phyloP scores from a whole-genome alignment of 306 rosid genomes.

The Cucurbita argyrosperma region DNA sequence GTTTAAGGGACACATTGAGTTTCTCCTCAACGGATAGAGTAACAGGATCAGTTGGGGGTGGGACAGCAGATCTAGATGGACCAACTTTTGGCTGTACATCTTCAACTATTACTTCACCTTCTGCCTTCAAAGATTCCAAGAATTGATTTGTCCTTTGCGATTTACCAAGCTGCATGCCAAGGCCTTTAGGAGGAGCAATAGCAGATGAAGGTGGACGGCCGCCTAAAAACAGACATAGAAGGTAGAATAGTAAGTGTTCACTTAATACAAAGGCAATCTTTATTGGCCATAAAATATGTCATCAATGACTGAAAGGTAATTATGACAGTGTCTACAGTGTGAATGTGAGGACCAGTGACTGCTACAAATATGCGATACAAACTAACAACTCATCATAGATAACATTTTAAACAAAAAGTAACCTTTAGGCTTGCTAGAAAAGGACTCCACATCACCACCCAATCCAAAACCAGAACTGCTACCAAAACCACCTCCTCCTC shows the following conservation, averaged over 20 bases:
- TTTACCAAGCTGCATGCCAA: conserved; percentile 96
- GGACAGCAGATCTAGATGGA: conserved; percentile 52
- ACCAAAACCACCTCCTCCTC: conserved; percentile 81
- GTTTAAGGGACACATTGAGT: conserved; percentile 68
- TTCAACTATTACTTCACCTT: conserved; percentile 83
- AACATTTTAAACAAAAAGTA: conserved; percentile 7
- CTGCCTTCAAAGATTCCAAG: conserved; percentile 87
- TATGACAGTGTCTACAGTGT: not conserved
- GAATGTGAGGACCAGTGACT: not conserved
- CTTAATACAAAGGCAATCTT: not conserved
- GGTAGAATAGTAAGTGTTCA: not conserved
- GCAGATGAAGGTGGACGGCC: conserved; percentile 83
- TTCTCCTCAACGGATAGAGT: conserved; percentile 91
- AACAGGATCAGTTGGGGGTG: conserved; percentile 75
- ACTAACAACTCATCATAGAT: not conserved
- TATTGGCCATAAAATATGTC: not conserved
- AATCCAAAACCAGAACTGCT: conserved; percentile 77
- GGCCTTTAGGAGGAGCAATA: conserved; percentile 93
- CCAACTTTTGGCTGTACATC: conserved; percentile 63
- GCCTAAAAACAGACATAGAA: conserved; percentile 28
- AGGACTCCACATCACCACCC: conserved; percentile 58
- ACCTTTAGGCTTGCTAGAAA: conserved; percentile 81
- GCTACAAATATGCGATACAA: conserved; percentile 1
- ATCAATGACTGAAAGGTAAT: not conserved
- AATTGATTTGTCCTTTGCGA: conserved; percentile 80